These are phyloP conservation scores for Dendrobium catenatum DNA, from an alignment of 106 monocot species.

Conservation along the genomic window DNA sequence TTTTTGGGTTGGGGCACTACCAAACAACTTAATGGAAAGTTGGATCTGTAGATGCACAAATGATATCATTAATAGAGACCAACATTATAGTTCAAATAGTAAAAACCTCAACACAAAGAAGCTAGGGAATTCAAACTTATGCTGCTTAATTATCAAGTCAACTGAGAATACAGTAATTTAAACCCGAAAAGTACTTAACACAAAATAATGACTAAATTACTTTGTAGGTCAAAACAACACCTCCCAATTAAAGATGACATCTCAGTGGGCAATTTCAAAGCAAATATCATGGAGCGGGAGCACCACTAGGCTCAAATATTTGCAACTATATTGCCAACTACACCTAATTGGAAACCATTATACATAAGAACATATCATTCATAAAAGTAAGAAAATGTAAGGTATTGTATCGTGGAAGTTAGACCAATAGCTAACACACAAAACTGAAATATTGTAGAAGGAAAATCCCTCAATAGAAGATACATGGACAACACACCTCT, in stretches of 20 bases:
- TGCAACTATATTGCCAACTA: background rate
- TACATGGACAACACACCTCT: conserved; percentile 22
- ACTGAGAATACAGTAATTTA: background rate
- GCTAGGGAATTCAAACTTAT: background rate
- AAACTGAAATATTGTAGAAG: background rate
- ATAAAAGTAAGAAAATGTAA: background rate
- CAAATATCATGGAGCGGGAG: background rate
- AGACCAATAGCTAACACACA: background rate
- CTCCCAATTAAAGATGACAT: background rate
- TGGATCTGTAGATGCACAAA: too few relatives aligned
- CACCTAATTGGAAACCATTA: background rate
- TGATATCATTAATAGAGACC: too few relatives aligned
- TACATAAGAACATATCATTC: background rate
- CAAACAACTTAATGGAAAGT: too few relatives aligned
- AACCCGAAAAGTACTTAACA: background rate
- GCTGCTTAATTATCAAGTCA: background rate
- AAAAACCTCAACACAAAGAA: too few relatives aligned
- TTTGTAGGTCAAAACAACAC: background rate
- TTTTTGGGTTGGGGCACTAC: too few relatives aligned
- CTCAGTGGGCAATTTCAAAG: background rate
- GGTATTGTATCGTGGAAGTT: background rate
- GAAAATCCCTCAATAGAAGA: background rate
- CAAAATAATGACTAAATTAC: background rate
- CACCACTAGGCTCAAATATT: background rate
- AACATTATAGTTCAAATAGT: too few relatives aligned